phyloP scores from a whole-genome alignment of 331 rosid species.

The Acacia concinna region DNA sequence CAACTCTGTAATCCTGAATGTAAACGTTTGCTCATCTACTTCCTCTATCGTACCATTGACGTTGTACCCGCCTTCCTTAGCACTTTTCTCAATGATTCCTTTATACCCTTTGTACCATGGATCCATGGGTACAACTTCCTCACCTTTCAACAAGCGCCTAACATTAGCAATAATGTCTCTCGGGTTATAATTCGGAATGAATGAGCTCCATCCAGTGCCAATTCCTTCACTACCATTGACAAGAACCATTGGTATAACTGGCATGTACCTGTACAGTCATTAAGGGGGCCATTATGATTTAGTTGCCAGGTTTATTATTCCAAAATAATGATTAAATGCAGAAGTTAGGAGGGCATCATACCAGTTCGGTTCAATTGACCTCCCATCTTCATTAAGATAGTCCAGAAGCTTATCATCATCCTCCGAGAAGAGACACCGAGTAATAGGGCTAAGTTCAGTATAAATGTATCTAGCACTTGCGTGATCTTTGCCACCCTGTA shows the following conservation, averaged over 20 bases:
- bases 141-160: constrained; percentile 64
- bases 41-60: constrained; percentile 69
- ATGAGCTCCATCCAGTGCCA: constrained; percentile 95
- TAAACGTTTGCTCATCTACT: constrained; percentile 43
- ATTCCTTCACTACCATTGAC: constrained; percentile 95
- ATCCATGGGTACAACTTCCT: constrained; percentile 75
- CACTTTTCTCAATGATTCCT: constrained; percentile 71
- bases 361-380: constrained; percentile 83
- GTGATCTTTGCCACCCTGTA: constrained; percentile 95
- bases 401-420: constrained; percentile 88
- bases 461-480: constrained; percentile 87
- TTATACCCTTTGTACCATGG: constrained; percentile 91
- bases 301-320: not conserved
- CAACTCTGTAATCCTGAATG: constrained; percentile 67
- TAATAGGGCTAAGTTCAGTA: constrained; percentile 60
- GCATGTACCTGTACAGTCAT: constrained; percentile 62
- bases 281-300: not conserved
- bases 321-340: not conserved
- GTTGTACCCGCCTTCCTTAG: constrained; percentile 67
- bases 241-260: constrained; percentile 82
- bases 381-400: constrained; percentile 90
- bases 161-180: constrained; percentile 79
- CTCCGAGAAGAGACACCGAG: constrained; percentile 77
- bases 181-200: constrained; percentile 92
- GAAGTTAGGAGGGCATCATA: constrained; percentile 31